These are phyloP conservation scores for Populus pruinosa DNA, from an alignment of 345 rosid genomes.

Conservation along the genomic window DNA sequence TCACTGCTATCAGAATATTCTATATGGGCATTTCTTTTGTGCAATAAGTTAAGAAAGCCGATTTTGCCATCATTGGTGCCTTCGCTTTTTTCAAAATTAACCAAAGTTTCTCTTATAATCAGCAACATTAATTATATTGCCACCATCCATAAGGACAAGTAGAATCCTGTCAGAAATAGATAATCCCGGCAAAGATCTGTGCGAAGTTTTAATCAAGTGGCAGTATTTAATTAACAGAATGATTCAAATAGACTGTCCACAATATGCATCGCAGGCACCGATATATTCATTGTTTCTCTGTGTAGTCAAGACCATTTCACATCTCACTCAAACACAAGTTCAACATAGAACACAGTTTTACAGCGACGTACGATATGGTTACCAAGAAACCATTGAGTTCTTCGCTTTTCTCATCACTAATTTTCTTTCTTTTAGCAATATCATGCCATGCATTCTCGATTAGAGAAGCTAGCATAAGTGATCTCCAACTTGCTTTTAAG, in stretches of 20 bases:
- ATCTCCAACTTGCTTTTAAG: constrained; percentile 43
- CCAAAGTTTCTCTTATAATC: no score
- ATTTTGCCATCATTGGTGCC: no score
- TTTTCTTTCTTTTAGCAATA: constrained; percentile 5
- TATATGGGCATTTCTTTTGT: neutral
- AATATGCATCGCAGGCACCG: neutral
- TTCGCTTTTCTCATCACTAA: constrained; percentile 6
- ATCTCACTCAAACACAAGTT: neutral
- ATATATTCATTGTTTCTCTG: neutral
- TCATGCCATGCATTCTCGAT: constrained; percentile 23
- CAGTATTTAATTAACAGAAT: no score
- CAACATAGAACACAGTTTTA: neutral
- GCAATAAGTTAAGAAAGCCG: neutral
- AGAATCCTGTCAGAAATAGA: neutral
- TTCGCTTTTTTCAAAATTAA: no score
- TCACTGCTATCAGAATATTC: neutral
- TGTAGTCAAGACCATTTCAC: neutral
- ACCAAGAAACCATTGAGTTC: neutral
- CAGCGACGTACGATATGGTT: constrained; percentile 18
- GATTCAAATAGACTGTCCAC: neutral
- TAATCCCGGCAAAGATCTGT: no score
- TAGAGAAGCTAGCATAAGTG: constrained; percentile 43
- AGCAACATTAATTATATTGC: neutral
- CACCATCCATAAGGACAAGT: neutral
- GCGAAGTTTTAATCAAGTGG: no score